These are phyloP conservation scores for Vigna nakashimae DNA, from an alignment of 306 rosid species.

Conservation along the genomic window DNA sequence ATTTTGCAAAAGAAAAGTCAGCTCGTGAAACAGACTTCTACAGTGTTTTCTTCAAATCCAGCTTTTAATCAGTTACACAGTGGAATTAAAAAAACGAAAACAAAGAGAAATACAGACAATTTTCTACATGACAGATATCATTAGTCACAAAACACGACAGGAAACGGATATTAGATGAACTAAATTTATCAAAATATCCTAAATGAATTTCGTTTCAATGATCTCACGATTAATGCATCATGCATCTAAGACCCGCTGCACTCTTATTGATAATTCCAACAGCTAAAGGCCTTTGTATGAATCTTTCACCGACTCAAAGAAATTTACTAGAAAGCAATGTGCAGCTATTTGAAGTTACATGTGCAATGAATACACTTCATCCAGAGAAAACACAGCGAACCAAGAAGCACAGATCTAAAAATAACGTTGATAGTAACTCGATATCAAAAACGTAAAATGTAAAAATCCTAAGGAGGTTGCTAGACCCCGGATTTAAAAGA, in stretches of 20 bases:
- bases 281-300: not conserved
- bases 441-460: not conserved
- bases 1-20: slow-evolving; percentile 8
- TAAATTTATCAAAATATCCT: not conserved
- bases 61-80: not conserved
- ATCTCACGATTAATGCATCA: not conserved
- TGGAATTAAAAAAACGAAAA: slow-evolving; percentile 20
- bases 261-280: not conserved
- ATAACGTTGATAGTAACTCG: not conserved
- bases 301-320: slow-evolving; percentile 18
- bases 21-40: not conserved
- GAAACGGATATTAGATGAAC: not conserved
- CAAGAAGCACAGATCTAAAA: slow-evolving; percentile 26
- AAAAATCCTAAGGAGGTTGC: not conserved
- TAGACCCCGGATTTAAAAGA: not conserved
- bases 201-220: not conserved
- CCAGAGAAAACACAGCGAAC: not conserved
- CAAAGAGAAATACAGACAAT: not conserved
- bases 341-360: slow-evolving; percentile 1
- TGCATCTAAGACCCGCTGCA: not conserved
- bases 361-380: slow-evolving; percentile 12
- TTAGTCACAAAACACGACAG: not conserved
- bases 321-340: slow-evolving; percentile 21
- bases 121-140: not conserved
- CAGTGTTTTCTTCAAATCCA: slow-evolving; percentile 16